Percentiles rank a stretch among this genome's conserved stretches.
Evolutionary conservation across 257 asterid species (phyloP).

Genomic region (Petunia axillaris): DNA sequence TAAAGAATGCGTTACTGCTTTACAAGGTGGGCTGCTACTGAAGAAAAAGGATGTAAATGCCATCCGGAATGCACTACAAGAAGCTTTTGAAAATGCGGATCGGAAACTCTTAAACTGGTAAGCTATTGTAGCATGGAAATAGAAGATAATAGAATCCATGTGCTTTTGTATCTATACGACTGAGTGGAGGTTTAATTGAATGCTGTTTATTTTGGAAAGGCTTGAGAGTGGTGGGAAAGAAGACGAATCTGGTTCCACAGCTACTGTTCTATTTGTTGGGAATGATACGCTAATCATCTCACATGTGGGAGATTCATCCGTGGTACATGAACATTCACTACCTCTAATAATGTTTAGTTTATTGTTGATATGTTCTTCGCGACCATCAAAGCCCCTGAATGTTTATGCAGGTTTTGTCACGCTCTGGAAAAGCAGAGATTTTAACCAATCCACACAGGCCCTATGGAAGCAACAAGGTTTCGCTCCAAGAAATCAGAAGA

Average conservation of each 20-base stretch:
- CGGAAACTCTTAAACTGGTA: conserved; percentile 74
- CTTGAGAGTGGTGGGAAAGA: conserved; percentile 73
- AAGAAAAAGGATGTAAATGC: conserved; percentile 59
- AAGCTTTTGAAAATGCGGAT: conserved; percentile 74
- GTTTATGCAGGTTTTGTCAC: conserved; percentile 65
- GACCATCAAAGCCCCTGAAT: neutral
- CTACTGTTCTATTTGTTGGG: conserved; percentile 70
- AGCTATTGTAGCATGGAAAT: conserved; percentile 4
- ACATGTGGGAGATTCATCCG: conserved; percentile 91
- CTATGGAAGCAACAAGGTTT: conserved; percentile 67
- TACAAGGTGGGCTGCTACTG: conserved; percentile 69
- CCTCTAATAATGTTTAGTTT: neutral
- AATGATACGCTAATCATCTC: conserved; percentile 61
- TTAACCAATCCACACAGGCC: conserved; percentile 91
- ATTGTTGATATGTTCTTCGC: neutral
- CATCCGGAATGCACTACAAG: conserved; percentile 64
- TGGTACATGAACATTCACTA: conserved; percentile 48
- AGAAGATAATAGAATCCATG: neutral
- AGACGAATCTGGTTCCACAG: conserved; percentile 92
- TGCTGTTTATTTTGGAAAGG: conserved; percentile 79
- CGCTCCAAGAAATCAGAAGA: conserved; percentile 80
- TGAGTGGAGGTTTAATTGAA: conserved; percentile 62
- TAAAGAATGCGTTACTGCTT: conserved; percentile 71
- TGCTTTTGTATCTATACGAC: conserved; percentile 46
- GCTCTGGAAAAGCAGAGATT: conserved; percentile 68